Base-by-base conservation (phyloP, 306 rosid species). In the Cicer yamashitae region DNA sequence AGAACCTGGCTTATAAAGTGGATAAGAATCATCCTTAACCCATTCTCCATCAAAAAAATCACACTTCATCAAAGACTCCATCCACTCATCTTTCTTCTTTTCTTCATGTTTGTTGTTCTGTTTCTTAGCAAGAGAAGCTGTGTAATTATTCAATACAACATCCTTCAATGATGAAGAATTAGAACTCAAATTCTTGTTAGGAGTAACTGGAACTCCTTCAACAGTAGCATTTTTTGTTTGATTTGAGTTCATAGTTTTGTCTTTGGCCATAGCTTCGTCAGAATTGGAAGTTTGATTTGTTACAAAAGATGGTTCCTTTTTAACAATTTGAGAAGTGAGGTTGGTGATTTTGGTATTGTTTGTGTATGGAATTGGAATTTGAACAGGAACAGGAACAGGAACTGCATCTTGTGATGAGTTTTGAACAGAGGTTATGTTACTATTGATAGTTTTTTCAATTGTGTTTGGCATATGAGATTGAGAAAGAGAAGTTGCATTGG, bases 41-140 rank as follows among this genome's bases (percentile, higher is more conserved):
- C 99, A 94, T 5, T 86, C 83, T 6, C 99, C 99, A 67, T 94
- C 75, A 47, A 85, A 89, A 6, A 94, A 73, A 87, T 94, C 92
- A 81, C 99, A 94, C 67, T 85, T 89, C 73, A 76, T 80, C 84
- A 92, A 44, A n/a, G 96, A 84, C 77, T 85, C 84, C 12, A 90
- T 41, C 73, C 46, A 76, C 46, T 82, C 86, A 48, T 76, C 86
- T 9, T 69, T 65, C 30, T 60, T 81, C 18, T 61, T 39, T 70
- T 6, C 74, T 20, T 10, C 85, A 61, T 25, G 4, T 25, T 25
- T 25, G 34, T 81, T 81, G 13, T 50, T 71, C 72, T 80, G 82
- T 39, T 86, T 85, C 83, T 62, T 82, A 45, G 79, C 65, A 68
- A 81, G 54, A 12, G 93, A 66, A 56, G 88, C 81, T 47, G 92